These are phyloP conservation scores for Trichoderma semiorbis DNA, from an alignment of 2,329 filamentous ascomycete genomes.

Conservation along the genomic window DNA sequence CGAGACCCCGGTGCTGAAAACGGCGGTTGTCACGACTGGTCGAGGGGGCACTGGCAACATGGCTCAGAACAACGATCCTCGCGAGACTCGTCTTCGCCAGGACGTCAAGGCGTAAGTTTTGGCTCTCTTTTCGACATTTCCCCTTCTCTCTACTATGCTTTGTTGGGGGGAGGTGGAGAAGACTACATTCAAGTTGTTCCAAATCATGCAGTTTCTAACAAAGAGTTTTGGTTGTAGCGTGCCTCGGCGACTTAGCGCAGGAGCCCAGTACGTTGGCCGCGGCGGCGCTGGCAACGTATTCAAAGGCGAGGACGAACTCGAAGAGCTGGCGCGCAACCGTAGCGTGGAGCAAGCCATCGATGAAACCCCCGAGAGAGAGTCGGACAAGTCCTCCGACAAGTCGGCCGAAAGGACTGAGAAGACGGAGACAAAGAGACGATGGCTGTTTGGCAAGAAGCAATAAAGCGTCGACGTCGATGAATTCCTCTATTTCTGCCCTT, in stretches of 20 bases:
- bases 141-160: not conserved
- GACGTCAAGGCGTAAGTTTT: slow-evolving; percentile 69
- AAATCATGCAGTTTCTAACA: slow-evolving; percentile 12
- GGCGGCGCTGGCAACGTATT: slow-evolving; percentile 73
- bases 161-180: not conserved
- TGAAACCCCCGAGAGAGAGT: slow-evolving; percentile 23
- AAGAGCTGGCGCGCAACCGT: slow-evolving; percentile 28
- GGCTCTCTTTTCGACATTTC: not conserved
- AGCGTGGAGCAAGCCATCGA: slow-evolving; percentile 35
- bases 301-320: slow-evolving; percentile 42
- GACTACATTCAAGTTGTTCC: no score
- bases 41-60: slow-evolving; percentile 89
- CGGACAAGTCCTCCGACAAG: not conserved
- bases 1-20: slow-evolving; percentile 78
- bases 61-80: slow-evolving; percentile 67
- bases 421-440: slow-evolving; percentile 12
- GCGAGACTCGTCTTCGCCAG: slow-evolving; percentile 73
- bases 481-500: not conserved
- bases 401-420: slow-evolving; percentile 18
- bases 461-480: not conserved
- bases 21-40: slow-evolving; percentile 80
- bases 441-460: slow-evolving; percentile 15
- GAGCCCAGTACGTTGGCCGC: slow-evolving; percentile 64
- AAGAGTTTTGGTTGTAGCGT: slow-evolving; percentile 37
- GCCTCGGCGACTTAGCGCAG: slow-evolving; percentile 54